Evolutionary conservation across 2,329 filamentous ascomycete species (phyloP), one percentile per base, ranked within the genome.

Genomic region (Fusarium luffae): DNA sequence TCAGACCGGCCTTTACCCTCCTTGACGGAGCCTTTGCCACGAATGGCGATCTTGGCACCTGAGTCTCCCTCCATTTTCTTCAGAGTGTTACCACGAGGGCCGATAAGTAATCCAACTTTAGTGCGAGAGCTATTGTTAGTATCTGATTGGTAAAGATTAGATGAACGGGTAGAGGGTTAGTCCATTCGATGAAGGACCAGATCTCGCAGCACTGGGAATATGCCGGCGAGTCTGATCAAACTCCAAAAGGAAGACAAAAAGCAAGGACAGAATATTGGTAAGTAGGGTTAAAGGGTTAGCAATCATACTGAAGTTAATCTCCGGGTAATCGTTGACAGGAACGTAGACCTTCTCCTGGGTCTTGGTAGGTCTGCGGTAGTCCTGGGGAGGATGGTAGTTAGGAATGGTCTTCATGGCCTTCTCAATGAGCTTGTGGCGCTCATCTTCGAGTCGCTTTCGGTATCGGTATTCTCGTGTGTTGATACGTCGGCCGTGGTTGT

Each of bases 241-340:
- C 81, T 82, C 82, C 79, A 82, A 78, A 77, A 76, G 73, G 77
- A 77, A 78, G 78, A 72, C 76, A 76, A 77, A 78, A 78, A 77
- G 72, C 76, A 76, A 70, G 58, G 76, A 73, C 73, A 77, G 79
- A 59, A 61, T 42, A 59, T 73, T 75, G 84, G 80, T 85, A 82
- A 84, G 92, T 91, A 92, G 90, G 85, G 90, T 92, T 91, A 90
- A 73, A 94, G 93, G 94, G 93, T 97, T 97, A 97, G 94, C 91
- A 94, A 96, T 95, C 95, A 95, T 98, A 99, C 96, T 99, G 93
- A 99, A 99, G 92, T 99, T 99, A 91, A 99, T 98, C 84, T 99
- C 96, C 88, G 96, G 96, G 83, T 99, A 99, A 84, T 99, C 96
- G 89, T 99, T 99, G 86, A 99, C 96, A 81, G 96, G 96, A 82